Evolutionary conservation across 768 basidiomycete genomes (phyloP), one percentile per base, ranked within the genome.

Genomic region (Pulveroboletus sp.): DNA sequence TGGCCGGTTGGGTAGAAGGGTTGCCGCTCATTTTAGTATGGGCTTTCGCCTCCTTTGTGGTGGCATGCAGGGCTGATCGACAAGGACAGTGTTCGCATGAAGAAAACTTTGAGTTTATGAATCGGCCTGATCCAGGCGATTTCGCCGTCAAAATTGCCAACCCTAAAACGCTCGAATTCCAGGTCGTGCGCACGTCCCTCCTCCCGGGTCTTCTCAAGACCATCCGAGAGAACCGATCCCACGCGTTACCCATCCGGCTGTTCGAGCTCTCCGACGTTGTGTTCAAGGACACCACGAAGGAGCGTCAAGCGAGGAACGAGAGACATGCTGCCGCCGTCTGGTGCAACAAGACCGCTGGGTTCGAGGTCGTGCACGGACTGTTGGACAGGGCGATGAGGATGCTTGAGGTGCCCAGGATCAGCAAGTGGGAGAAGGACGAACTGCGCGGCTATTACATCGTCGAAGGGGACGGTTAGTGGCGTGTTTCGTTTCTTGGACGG

Each of bases 161-260:
- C 71, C 96, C 96, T 1, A 97, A 96, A 73, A 92, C 96, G 20
- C 79, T 92, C 56, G 96, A 98, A 68, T 98, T 96, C 72, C 96
- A 99, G 71, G 88, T 98, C 50, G 93, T 98, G 37, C 89, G 96
- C 54, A 97, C 96, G 2, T 92, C 94, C 23, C 83, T 99, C 46
- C 74, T 99, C 7, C 94, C 95, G 13, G 96, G 96, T 43, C 82
- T 99, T 38, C 82, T 99, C 59, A 99, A 99, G 73, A 96, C 94
- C 16, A 76, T 96, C 38, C 86, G 96, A 59, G 96, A 99, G 73
- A 99, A 99, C 73, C 84, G 89, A 44, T 90, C 90, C 54, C 92
- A 96, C 57, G 67, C 95, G 1, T 76, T 99, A 13, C 96, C 96
- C 4, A 82, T 98, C 67, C 88, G 84, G 53, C 81, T 98, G 50